These are phyloP conservation scores for Saitozyma sp. DNA, from an alignment of 768 basidiomycete species.

Conservation along the genomic window DNA sequence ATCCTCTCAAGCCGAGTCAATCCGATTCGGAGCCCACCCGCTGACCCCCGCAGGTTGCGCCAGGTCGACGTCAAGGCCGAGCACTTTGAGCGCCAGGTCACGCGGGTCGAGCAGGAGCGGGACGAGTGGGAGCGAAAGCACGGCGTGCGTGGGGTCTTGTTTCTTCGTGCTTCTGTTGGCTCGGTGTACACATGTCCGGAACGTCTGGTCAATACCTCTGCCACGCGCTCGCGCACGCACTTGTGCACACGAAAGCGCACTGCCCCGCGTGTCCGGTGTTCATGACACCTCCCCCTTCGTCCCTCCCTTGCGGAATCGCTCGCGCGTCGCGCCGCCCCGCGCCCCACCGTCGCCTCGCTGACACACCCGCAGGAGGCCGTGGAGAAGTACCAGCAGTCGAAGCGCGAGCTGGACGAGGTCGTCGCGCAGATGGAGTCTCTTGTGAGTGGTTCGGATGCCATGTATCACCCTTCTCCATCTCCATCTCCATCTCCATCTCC, in stretches of 20 bases:
- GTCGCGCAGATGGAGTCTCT: constrained; percentile 71
- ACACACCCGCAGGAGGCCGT: constrained; percentile 62
- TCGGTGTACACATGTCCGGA: too few relatives aligned
- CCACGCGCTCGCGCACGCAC: too few relatives aligned
- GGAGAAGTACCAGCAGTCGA: constrained; percentile 69
- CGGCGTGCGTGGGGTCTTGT: constrained; percentile 63
- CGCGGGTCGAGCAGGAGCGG: constrained; percentile 82
- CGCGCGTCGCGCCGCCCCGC: neutral
- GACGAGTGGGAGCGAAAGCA: constrained; percentile 92
- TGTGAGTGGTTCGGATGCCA: constrained; percentile 26
- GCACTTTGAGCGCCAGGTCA: constrained; percentile 91
- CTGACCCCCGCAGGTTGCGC: constrained; percentile 64
- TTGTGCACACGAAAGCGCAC: too few relatives aligned
- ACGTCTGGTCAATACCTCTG: too few relatives aligned
- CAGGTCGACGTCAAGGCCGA: constrained; percentile 99
- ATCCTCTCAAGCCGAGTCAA: too few relatives aligned
- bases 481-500: neutral
- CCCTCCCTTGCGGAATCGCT: constrained; percentile 3
- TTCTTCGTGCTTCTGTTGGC: neutral
- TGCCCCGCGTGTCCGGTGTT: too few relatives aligned
- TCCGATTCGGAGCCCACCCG: neutral
- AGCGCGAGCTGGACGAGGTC: constrained; percentile 82
- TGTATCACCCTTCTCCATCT: neutral
- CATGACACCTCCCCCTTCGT: neutral
- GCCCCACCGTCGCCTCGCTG: constrained; percentile 5